Evolutionary conservation across 495 filamentous ascomycete species (phyloP), one percentile per base, ranked within the genome.

Genomic region (Aspergillus campestris): DNA sequence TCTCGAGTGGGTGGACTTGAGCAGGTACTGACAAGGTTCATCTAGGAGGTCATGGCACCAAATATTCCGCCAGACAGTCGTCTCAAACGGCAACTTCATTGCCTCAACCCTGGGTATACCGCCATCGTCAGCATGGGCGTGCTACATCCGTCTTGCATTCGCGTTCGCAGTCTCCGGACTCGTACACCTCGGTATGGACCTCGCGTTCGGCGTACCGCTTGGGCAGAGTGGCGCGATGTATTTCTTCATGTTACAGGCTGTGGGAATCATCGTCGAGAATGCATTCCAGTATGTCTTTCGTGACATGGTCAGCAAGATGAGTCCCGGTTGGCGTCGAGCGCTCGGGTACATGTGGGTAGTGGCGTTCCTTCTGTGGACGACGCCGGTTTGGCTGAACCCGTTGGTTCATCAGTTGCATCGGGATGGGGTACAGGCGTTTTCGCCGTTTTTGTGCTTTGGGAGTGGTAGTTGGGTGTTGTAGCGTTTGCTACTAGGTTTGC

Each of bases 341-440:
- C 12, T 55, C 5, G 56, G 56, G 24, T 55, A 49, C 50, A n/a
- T 48, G 10, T 59, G 56, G 56, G 52, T 56, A 1, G 10, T 7
- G 6, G 15, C 10, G n/a, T 59, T 59, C 31, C 12, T 59, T 38
- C 3, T 45, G 5, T 55, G 50, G 56, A 45, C 31, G 11, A 36
- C 42, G 29, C 52, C 56, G 3, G 50, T 59, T 3, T 59, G 56
- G 56, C 32, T 52, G 15, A 49, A 53, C 42, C 52, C 56, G 28
- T 51, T 59, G 27, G 15, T 55, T 29, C 24, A 50, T 0, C 27
- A 37, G 18, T 35, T 55, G 32, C 49, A 38, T 36, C n/a, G 10
- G 4, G 50, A 52, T 38, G 52, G 50, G 9, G 36, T 40, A 34
- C 32, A 44, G 36, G 37, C 49, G 30, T 42, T 52, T 32, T 51